phyloP scores from a whole-genome alignment of 164 flowering plant genomes.

The Stephania cephalantha region DNA sequence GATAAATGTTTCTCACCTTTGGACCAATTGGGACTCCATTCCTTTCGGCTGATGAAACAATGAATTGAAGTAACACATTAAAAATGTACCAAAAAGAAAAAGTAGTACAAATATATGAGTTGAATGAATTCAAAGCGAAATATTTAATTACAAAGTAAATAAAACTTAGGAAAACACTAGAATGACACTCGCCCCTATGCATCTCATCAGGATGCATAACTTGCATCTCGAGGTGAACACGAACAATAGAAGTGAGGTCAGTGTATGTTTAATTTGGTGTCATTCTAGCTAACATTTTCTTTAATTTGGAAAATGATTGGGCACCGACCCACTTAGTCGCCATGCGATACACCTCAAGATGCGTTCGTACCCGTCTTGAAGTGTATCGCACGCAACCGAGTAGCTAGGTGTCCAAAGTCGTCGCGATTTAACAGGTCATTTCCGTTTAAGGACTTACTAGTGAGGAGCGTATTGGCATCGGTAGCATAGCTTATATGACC shows the following conservation, averaged over 20 bases:
- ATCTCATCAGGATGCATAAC: too few relatives aligned
- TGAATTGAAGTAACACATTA: neutral
- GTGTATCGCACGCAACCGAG: neutral
- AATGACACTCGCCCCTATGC: neutral
- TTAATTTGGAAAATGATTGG: too few relatives aligned
- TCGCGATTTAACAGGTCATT: too few relatives aligned
- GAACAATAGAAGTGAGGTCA: too few relatives aligned
- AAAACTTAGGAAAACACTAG: neutral
- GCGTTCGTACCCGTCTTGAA: neutral
- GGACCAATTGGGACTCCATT: constrained; percentile 38
- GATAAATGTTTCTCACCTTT: constrained; percentile 13
- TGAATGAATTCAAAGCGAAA: neutral
- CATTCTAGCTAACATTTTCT: too few relatives aligned
- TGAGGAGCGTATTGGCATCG: constrained; percentile 14
- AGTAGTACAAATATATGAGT: neutral
- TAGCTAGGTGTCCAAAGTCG: neutral
- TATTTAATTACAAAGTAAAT: neutral
- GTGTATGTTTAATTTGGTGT: too few relatives aligned
- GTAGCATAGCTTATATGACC: constrained; percentile 15
- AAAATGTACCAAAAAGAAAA: neutral
- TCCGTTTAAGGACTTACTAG: constrained; percentile 15
- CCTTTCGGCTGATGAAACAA: constrained; percentile 17
- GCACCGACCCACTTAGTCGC: too few relatives aligned
- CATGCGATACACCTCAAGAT: too few relatives aligned
- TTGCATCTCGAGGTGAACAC: too few relatives aligned